phyloP scores from a whole-genome alignment of 2,329 filamentous ascomycete species.

The Botryotinia narcissicola region DNA sequence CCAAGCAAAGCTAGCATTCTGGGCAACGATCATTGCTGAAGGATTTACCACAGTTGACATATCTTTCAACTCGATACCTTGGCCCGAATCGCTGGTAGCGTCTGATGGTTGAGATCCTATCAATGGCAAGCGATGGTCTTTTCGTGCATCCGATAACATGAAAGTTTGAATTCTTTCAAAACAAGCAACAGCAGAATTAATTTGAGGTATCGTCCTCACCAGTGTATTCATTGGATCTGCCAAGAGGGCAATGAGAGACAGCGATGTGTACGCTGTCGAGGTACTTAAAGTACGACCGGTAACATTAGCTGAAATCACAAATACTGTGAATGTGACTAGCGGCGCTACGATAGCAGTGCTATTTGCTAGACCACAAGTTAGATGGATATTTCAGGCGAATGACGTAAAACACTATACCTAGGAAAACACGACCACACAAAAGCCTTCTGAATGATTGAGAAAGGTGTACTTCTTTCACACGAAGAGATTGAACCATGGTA shows the following conservation, averaged over 20 bases:
- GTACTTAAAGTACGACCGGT: conserved; percentile 35
- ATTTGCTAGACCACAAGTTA: conserved; percentile 25
- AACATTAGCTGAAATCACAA: conserved; percentile 35
- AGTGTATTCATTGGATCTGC: conserved; percentile 42
- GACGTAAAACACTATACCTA: conserved; percentile 23
- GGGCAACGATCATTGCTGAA: conserved; percentile 27
- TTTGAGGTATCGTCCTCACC: conserved; percentile 41
- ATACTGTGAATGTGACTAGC: conserved; percentile 43
- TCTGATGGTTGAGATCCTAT: background rate
- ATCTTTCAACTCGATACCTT: conserved; percentile 22
- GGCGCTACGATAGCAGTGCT: conserved; percentile 39
- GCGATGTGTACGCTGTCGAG: conserved; percentile 43
- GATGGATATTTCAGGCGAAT: background rate
- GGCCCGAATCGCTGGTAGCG: background rate
- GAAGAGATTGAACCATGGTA: conserved; percentile 39
- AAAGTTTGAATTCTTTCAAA: conserved; percentile 44
- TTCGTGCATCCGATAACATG: conserved; percentile 32
- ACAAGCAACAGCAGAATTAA: conserved; percentile 43
- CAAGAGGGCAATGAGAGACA: conserved; percentile 44
- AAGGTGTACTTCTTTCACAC: conserved; percentile 42
- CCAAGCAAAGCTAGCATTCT: conserved; percentile 34
- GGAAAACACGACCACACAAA: conserved; percentile 30
- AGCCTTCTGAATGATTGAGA: conserved; percentile 42
- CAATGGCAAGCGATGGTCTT: conserved; percentile 30
- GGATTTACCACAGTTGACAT: background rate